A percentile compares a stretch with the other conserved stretches of the same genome.
These are phyloP conservation scores for Termitomyces titanicus DNA, from an alignment of 768 basidiomycete genomes.

Conservation along the genomic window DNA sequence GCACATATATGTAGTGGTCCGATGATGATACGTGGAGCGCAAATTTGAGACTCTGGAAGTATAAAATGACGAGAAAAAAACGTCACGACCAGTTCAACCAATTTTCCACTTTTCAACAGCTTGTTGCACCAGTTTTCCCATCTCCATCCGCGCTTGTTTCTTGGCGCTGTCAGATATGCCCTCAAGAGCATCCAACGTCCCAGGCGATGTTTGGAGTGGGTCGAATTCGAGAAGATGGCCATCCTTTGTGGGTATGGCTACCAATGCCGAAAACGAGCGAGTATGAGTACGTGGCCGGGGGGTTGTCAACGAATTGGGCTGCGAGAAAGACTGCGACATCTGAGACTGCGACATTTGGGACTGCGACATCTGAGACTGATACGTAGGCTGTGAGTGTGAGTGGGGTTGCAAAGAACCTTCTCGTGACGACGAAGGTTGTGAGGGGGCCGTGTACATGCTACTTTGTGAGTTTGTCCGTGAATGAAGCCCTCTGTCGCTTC, in stretches of 20 bases:
- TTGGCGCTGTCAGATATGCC: constrained; percentile 81
- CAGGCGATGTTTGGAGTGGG: constrained; percentile 70
- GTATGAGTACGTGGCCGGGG: constrained; percentile 33
- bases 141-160: constrained; percentile 76
- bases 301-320: constrained; percentile 25
- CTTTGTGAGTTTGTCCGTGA: constrained; percentile 52
- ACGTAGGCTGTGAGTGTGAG: constrained; percentile 16
- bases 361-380: constrained; percentile 20
- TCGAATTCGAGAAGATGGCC: constrained; percentile 85
- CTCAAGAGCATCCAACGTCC: constrained; percentile 68
- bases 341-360: constrained; percentile 27
- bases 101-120: constrained; percentile 79
- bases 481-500: constrained; percentile 24
- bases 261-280: constrained; percentile 50
- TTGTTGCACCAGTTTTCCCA: constrained; percentile 66
- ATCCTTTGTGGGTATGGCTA: constrained; percentile 77
- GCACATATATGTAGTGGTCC: constrained; percentile 5
- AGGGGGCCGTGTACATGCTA: constrained; percentile 38
- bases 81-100: constrained; percentile 18
- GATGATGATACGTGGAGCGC: background rate
- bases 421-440: constrained; percentile 35
- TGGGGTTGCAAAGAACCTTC: constrained; percentile 32
- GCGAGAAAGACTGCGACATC: constrained; percentile 24
- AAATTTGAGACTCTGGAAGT: background rate
- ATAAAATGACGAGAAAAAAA: background rate